phyloP scores from a whole-genome alignment of 192 early-diverging fungal species.

The Coemansia sp. region DNA sequence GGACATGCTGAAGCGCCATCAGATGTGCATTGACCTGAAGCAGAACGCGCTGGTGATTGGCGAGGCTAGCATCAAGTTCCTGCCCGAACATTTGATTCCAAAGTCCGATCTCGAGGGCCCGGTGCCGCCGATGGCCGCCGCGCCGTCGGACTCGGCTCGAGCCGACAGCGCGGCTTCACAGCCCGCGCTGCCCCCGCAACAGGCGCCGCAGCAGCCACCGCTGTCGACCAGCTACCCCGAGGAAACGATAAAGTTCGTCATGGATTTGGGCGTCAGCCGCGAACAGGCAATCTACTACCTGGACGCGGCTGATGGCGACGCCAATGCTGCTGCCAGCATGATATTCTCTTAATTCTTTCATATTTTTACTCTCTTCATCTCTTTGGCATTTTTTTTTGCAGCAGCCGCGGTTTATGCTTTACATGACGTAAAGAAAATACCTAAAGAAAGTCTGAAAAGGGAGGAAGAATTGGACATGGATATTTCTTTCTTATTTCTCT shows the following conservation, averaged over 20 bases:
- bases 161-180: neutral
- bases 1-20: conserved; percentile 92
- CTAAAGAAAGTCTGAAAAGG: no score
- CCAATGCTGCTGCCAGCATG: conserved; percentile 80
- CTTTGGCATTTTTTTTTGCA: no score
- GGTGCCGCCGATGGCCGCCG: conserved; percentile 4
- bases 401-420: no score
- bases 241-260: conserved; percentile 64
- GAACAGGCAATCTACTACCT: conserved; percentile 76
- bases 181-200: conserved; percentile 12
- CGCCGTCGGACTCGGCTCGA: conserved; percentile 8
- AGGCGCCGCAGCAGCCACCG: conserved; percentile 16
- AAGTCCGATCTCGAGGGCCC: conserved; percentile 47
- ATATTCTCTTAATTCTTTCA: conserved; percentile 58
- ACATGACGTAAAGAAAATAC: no score
- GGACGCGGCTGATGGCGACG: conserved; percentile 75
- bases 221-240: conserved; percentile 50
- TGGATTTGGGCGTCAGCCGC: conserved; percentile 72
- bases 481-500: no score
- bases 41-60: conserved; percentile 80
- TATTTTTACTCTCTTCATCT: neutral
- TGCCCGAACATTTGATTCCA: conserved; percentile 89
- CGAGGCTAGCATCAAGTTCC: conserved; percentile 74
- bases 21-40: conserved; percentile 85
- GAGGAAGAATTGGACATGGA: no score